These are phyloP conservation scores for Claviceps sp. DNA, from an alignment of 2,329 filamentous ascomycete genomes.

Conservation along the genomic window DNA sequence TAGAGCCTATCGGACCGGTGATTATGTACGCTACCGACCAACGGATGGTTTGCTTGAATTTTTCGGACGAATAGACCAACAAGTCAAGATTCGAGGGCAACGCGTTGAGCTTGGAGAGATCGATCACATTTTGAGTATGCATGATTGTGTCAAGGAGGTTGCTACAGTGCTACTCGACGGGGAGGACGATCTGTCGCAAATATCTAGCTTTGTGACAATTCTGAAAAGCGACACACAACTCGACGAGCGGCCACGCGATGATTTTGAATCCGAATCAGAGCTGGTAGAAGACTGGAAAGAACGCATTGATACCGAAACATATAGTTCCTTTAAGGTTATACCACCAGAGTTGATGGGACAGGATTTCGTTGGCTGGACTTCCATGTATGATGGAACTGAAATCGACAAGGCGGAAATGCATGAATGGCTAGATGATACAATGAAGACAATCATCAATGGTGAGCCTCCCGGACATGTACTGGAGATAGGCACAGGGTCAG, in stretches of 20 bases:
- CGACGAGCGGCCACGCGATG: neutral
- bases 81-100: conserved; percentile 19
- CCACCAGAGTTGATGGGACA: conserved; percentile 9
- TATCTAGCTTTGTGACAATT: conserved; percentile 9
- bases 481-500: conserved; percentile 17
- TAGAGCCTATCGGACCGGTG: conserved; percentile 15
- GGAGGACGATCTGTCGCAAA: conserved; percentile 1
- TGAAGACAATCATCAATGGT: conserved; percentile 9
- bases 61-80: conserved; percentile 15
- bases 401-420: conserved; percentile 17
- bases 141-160: conserved; percentile 9
- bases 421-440: conserved; percentile 20
- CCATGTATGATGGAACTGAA: conserved; percentile 16
- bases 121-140: conserved; percentile 10
- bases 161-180: conserved; percentile 6
- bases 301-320: neutral
- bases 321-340: neutral
- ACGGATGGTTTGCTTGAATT: conserved; percentile 15
- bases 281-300: neutral
- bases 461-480: conserved; percentile 8
- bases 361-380: conserved; percentile 20
- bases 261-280: neutral
- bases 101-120: conserved; percentile 18
- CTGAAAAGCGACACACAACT: neutral
- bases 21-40: conserved; percentile 12